Base-by-base conservation (phyloP, 352 stramenopile genomes). In the Phytophthora cajani region DNA sequence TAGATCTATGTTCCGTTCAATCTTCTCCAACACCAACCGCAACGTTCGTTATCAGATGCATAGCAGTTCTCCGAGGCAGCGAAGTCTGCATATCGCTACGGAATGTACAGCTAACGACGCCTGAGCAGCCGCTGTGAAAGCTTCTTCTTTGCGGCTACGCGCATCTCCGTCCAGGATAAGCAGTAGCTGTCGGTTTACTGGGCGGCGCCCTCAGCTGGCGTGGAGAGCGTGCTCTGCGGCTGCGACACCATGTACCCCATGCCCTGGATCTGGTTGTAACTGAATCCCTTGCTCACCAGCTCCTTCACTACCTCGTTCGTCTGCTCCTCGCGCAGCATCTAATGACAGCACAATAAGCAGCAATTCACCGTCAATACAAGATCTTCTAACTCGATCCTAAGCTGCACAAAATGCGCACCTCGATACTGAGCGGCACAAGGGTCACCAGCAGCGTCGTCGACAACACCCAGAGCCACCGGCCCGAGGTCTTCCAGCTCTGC, bases 261-360 rank as follows among this genome's bases (percentile, higher is more conserved):
- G 66, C 76, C 75, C 57, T 93, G 85, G 62, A 96, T 91, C 72
- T 96, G 88, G 73, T 88, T 84, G 66, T 93, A 89, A 56, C 73
- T 90, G 71, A 94, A 96, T 16, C 88, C 88, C 77, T 93, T 94
- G 74, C 77, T 79, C 50, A 93, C 61, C 47, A 94, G 71, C 62
- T 94, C 87, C 78, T 93, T 94, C 46, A 92, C 87, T 46, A 92
- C 81, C 64, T 94, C 87, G 62, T 94, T 94, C 36, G 87, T 92
- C 74, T 94, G 87, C 67, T 94, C 87, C 71, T 94, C 87, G 62
- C 87, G 87, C 25, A 94, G 72, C 59, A 94, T 84, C 86, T 90
- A 52, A 49, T 64, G 30, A 70, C 25, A 21, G 1, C 19, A 36
- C 30, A 36, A 36, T 30, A 36, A 33, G 30, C 8, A 36, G 30